A percentile compares a stretch with the other conserved stretches of the same genome.
phyloP scores from a whole-genome alignment of 371 early-diverging fungal species.

The Mucor irregularis region DNA sequence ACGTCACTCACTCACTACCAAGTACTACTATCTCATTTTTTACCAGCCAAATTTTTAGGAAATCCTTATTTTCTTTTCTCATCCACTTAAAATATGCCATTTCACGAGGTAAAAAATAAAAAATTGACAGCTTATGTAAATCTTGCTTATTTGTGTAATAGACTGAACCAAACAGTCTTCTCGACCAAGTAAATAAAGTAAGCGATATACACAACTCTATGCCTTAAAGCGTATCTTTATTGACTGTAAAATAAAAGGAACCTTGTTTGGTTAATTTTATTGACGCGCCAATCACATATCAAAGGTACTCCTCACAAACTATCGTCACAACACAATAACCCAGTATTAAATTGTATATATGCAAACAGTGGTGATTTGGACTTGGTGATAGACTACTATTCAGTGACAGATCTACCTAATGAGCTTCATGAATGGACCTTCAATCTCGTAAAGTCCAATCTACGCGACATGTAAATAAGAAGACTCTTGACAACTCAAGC shows the following conservation, averaged over 20 bases:
- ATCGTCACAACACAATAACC: neutral
- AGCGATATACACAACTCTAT: too few species aligned
- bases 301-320: too few species aligned
- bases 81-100: slow-evolving; percentile 22
- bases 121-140: neutral
- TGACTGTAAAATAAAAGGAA: slow-evolving; percentile 12
- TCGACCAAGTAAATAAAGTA: slow-evolving; percentile 20
- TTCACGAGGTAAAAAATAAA: slow-evolving; percentile 18
- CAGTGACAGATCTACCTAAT: slow-evolving; percentile 42
- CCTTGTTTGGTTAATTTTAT: slow-evolving; percentile 30
- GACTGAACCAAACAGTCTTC: slow-evolving; percentile 10
- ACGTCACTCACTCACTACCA: too few species aligned
- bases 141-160: neutral
- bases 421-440: slow-evolving; percentile 45
- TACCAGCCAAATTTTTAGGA: too few species aligned
- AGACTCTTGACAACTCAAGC: too few species aligned
- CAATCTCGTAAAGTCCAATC: slow-evolving; percentile 55
- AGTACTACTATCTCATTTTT: too few species aligned
- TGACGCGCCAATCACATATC: slow-evolving; percentile 28
- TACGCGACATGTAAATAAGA: slow-evolving; percentile 53
- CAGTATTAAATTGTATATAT: neutral
- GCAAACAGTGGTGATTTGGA: slow-evolving; percentile 21
- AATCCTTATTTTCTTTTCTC: too few species aligned
- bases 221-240: neutral
- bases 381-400: slow-evolving; percentile 44